Percentiles rank a stretch among this genome's conserved stretches.
phyloP scores from a whole-genome alignment of 257 asterid species.

The Sherardia arvensis region DNA sequence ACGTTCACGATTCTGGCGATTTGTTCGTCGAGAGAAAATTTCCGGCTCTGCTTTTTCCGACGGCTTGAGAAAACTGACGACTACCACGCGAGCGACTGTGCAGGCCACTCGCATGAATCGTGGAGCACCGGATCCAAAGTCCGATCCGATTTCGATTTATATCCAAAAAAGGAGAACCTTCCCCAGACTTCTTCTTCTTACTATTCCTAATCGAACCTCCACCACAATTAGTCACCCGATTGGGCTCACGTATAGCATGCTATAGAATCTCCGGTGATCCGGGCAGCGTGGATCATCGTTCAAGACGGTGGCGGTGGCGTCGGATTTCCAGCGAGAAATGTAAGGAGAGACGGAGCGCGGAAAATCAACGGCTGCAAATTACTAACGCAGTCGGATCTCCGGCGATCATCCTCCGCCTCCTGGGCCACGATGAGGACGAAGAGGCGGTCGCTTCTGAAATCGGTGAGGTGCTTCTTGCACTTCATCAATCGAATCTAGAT shows the following conservation, averaged over 20 bases:
- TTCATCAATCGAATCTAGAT: constrained; percentile 26
- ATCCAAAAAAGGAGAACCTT: constrained; percentile 16
- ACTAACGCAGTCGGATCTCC: constrained; percentile 42
- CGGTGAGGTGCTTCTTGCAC: constrained; percentile 64
- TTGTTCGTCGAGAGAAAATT: constrained; percentile 40
- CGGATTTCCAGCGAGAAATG: constrained; percentile 42
- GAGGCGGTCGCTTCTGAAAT: constrained; percentile 61
- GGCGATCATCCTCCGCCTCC: constrained; percentile 22
- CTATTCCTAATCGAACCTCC: constrained; percentile 1
- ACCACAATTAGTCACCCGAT: constrained; percentile 13
- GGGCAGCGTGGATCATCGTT: constrained; percentile 12
- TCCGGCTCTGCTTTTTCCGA: constrained; percentile 40
- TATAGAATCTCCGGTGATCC: constrained; percentile 26
- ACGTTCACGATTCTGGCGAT: constrained; percentile 18
- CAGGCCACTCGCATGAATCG: constrained; percentile 18
- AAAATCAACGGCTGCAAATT: constrained; percentile 16
- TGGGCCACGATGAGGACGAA: constrained; percentile 51
- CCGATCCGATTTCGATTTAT: constrained; percentile 25
- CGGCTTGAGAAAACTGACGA: constrained; percentile 35
- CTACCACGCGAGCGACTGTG: constrained; percentile 47
- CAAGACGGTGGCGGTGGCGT: constrained; percentile 21
- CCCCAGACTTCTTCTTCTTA: constrained; percentile 17
- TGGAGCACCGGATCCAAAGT: constrained; percentile 20
- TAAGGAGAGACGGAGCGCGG: constrained; percentile 54
- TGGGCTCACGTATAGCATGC: constrained; percentile 40